These are phyloP conservation scores for Tylopilus sp. DNA, from an alignment of 768 basidiomycete species.

Conservation along the genomic window DNA sequence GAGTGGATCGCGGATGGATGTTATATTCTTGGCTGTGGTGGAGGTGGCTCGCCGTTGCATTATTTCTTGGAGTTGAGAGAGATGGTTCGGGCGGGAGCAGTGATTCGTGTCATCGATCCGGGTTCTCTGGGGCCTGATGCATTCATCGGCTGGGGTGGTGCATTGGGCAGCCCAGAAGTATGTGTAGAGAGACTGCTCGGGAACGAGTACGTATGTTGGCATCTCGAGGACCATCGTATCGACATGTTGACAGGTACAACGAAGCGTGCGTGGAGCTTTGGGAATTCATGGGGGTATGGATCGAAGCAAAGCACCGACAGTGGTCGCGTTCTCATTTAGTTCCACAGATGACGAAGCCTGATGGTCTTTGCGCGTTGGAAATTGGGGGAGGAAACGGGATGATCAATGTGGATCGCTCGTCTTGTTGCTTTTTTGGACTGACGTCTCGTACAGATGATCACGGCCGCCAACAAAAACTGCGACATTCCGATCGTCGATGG, in stretches of 20 bases:
- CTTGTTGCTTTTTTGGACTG: conserved; percentile 2
- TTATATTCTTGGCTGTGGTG: conserved; percentile 59
- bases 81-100: conserved; percentile 47
- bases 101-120: conserved; percentile 45
- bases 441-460: conserved; percentile 31
- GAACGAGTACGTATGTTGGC: conserved; percentile 30
- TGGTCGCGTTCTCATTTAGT: neutral
- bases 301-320: neutral
- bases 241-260: conserved; percentile 26
- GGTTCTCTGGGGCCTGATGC: conserved; percentile 42
- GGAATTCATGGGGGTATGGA: conserved; percentile 26
- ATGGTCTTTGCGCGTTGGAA: conserved; percentile 37
- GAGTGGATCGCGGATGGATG: conserved; percentile 65
- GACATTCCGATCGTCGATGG: conserved; percentile 42
- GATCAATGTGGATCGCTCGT: conserved; percentile 32
- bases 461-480: conserved; percentile 33
- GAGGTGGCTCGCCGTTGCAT: conserved; percentile 58
- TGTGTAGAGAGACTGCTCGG: conserved; percentile 36
- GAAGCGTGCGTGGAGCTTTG: conserved; percentile 31
- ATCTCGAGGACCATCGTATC: neutral
- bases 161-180: conserved; percentile 43
- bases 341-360: conserved; percentile 30
- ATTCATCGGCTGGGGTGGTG: conserved; percentile 38
- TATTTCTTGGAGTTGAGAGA: conserved; percentile 49
- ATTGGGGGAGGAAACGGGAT: conserved; percentile 48